These are phyloP conservation scores for Tremella mesenterica DNA, from an alignment of 768 basidiomycete genomes.

Conservation along the genomic window DNA sequence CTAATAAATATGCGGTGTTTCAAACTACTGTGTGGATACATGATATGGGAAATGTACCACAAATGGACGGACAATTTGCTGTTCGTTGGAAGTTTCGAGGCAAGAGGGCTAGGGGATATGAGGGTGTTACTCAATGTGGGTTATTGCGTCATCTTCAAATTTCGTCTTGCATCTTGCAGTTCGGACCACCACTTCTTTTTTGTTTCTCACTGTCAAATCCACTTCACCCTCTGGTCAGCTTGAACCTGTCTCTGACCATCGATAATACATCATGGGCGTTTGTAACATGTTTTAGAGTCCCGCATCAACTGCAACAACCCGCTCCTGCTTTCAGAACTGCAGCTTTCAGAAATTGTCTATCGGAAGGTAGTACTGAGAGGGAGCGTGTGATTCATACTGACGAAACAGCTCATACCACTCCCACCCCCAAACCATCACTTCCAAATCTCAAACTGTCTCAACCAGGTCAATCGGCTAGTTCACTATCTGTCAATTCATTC, in stretches of 20 bases:
- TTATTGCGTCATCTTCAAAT: background rate
- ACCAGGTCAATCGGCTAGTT: slow-evolving; percentile 5
- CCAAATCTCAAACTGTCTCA: slow-evolving; percentile 25
- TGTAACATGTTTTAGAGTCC: too few species aligned
- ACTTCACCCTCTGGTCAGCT: background rate
- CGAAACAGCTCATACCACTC: background rate
- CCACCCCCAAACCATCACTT: slow-evolving; percentile 15
- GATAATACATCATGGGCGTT: too few species aligned
- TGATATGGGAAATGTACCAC: slow-evolving; percentile 31
- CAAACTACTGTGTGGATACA: slow-evolving; percentile 21
- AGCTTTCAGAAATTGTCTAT: background rate
- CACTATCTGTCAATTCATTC: slow-evolving; percentile 4
- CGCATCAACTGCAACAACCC: background rate
- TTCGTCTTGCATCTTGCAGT: too few species aligned
- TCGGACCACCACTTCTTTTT: background rate
- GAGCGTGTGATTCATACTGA: slow-evolving; percentile 2
- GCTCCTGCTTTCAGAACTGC: background rate
- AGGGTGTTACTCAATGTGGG: slow-evolving; percentile 12
- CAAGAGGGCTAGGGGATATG: slow-evolving; percentile 16
- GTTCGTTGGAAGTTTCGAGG: slow-evolving; percentile 33
- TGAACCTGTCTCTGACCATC: too few species aligned
- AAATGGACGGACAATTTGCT: slow-evolving; percentile 28
- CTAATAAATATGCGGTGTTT: slow-evolving; percentile 24
- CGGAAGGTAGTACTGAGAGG: background rate
- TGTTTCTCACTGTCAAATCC: background rate